phyloP scores from a whole-genome alignment of 164 flowering plant species.

The Sextonia rubra region DNA sequence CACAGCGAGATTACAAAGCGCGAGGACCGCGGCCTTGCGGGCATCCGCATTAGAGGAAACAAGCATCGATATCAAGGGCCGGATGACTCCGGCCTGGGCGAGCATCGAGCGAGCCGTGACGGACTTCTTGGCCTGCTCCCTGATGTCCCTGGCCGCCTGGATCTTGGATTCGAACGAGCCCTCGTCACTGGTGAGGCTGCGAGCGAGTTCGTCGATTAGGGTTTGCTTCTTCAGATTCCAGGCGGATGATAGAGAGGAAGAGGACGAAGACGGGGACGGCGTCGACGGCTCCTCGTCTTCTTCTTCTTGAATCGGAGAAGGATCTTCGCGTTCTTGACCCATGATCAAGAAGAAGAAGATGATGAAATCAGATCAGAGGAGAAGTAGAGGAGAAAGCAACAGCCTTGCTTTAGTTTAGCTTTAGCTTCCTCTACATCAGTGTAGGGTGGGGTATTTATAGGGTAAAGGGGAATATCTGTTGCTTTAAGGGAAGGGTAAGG shows the following conservation, averaged over 20 bases:
- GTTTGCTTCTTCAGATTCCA: constrained; percentile 27
- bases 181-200: constrained; percentile 37
- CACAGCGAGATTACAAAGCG: constrained; percentile 72
- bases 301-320: neutral
- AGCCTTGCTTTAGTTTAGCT: too few relatives aligned
- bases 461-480: too few relatives aligned
- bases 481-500: too few relatives aligned
- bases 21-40: constrained; percentile 57
- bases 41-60: constrained; percentile 35
- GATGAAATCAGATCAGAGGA: too few relatives aligned
- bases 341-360: too few relatives aligned
- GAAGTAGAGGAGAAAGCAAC: too few relatives aligned
- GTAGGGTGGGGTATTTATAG: too few relatives aligned
- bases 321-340: neutral
- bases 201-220: constrained; percentile 21
- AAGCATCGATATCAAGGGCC: constrained; percentile 62
- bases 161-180: constrained; percentile 35
- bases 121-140: constrained; percentile 50
- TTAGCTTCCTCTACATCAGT: too few relatives aligned
- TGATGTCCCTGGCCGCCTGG: constrained; percentile 62
- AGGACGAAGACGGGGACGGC: neutral
- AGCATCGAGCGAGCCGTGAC: constrained; percentile 41
- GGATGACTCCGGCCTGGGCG: constrained; percentile 61
- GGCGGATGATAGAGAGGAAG: neutral
- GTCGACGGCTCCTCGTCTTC: neutral